These are phyloP conservation scores for Seminavis robusta DNA, from an alignment of 108 stramenopile genomes.

Conservation along the genomic window DNA sequence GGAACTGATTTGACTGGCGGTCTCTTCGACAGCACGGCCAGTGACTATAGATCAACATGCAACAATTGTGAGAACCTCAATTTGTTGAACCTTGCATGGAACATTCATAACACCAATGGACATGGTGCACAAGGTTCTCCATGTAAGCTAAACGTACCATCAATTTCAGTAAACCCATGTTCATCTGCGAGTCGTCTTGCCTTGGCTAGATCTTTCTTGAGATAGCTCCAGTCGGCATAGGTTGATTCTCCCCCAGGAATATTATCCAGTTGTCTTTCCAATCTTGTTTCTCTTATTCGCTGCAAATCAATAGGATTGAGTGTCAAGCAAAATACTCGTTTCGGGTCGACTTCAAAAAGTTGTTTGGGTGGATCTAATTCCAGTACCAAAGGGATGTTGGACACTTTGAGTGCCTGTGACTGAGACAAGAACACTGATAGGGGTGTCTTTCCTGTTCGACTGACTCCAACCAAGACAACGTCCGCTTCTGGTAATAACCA, in stretches of 20 bases:
- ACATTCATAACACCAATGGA: too few species aligned
- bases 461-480: slow-evolving; percentile 36
- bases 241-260: slow-evolving; percentile 10
- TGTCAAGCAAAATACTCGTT: slow-evolving; percentile 36
- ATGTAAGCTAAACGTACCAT: too few species aligned
- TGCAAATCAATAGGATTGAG: slow-evolving; percentile 26
- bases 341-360: slow-evolving; percentile 33
- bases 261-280: slow-evolving; percentile 13
- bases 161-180: slow-evolving; percentile 37
- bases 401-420: slow-evolving; percentile 39
- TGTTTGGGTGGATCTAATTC: slow-evolving; percentile 41
- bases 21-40: slow-evolving; percentile 47
- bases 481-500: slow-evolving; percentile 38
- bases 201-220: slow-evolving; percentile 23
- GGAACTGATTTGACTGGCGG: slow-evolving; percentile 30
- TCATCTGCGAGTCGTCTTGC: slow-evolving; percentile 23
- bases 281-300: slow-evolving; percentile 31
- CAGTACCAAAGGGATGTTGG: slow-evolving; percentile 47
- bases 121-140: too few species aligned
- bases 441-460: slow-evolving; percentile 44
- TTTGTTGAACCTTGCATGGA: too few species aligned
- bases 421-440: slow-evolving; percentile 38
- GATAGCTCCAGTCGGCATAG: slow-evolving; percentile 42
- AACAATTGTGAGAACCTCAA: too few species aligned
- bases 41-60: too few species aligned